Conservation (phyloP, 257 asterid genomes). For the Solanum bulbocastanum region DNA sequence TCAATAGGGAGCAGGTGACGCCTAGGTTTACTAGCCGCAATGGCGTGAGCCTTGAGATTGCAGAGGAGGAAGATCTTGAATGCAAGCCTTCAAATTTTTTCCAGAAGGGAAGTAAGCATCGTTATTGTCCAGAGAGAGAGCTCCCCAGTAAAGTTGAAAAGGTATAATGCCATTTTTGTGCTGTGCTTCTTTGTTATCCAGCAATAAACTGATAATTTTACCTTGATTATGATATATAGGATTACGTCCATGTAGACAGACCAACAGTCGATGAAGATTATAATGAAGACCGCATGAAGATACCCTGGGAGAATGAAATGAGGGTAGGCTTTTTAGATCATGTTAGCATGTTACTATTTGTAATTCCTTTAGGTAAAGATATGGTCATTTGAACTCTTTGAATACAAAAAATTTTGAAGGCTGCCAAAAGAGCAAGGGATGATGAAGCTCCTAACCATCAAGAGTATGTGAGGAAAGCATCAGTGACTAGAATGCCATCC, state of each 20-base stretch:
- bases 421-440: slow-evolving; percentile 36
- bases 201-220: slow-evolving; percentile 13
- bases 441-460: slow-evolving; percentile 28
- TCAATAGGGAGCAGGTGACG: slow-evolving; percentile 13
- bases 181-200: neutral
- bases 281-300: slow-evolving; percentile 11
- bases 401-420: slow-evolving; percentile 6
- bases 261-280: slow-evolving; percentile 24
- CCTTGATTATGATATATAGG: slow-evolving; percentile 23
- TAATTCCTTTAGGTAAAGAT: neutral
- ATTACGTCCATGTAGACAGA: slow-evolving; percentile 19
- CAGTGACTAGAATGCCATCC: slow-evolving; percentile 23
- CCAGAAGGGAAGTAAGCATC: slow-evolving; percentile 15
- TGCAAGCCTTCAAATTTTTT: slow-evolving; percentile 18
- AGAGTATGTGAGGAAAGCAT: slow-evolving; percentile 27
- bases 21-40: slow-evolving; percentile 14
- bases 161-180: slow-evolving; percentile 16
- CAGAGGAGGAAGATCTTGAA: slow-evolving; percentile 23
- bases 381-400: neutral
- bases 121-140: slow-evolving; percentile 19
- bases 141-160: slow-evolving; percentile 14
- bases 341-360: neutral
- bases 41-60: slow-evolving; percentile 15
- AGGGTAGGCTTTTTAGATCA: slow-evolving; percentile 13
- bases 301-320: slow-evolving; percentile 17